phyloP scores from a whole-genome alignment of 1,284 basidiomycete species.

The Rhodofomes roseus region DNA sequence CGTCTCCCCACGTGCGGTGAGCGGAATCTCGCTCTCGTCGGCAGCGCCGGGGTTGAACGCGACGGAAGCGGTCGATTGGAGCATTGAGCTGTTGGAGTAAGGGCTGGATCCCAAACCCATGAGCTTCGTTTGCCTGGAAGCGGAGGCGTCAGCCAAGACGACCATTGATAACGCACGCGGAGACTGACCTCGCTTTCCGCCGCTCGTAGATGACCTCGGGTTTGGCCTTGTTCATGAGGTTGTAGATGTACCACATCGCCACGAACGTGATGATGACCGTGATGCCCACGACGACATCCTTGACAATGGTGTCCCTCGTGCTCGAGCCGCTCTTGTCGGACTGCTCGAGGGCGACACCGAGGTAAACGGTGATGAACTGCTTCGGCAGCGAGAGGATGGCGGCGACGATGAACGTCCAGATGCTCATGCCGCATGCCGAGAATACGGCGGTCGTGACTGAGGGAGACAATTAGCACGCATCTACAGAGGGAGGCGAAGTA shows the following conservation, averaged over 20 bases:
- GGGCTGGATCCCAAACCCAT: constrained; percentile 30
- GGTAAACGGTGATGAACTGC: constrained; percentile 71
- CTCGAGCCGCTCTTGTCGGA: constrained; percentile 33
- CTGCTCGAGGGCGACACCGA: constrained; percentile 62
- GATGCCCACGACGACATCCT: constrained; percentile 56
- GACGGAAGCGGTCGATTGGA: constrained; percentile 25
- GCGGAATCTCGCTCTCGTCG: constrained; percentile 36
- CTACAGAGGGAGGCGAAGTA: background rate
- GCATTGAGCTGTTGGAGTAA: constrained; percentile 23
- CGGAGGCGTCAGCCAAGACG: background rate
- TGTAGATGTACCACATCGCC: constrained; percentile 84
- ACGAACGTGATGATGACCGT: constrained; percentile 70
- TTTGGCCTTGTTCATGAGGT: constrained; percentile 73
- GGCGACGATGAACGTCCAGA: constrained; percentile 68
- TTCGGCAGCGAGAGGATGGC: constrained; percentile 78
- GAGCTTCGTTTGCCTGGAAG: constrained; percentile 45
- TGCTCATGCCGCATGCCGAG: constrained; percentile 75
- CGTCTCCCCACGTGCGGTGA: constrained; percentile 26
- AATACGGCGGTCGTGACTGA: constrained; percentile 71
- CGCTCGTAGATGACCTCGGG: constrained; percentile 70
- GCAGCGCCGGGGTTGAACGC: constrained; percentile 35
- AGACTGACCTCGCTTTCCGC: constrained; percentile 58
- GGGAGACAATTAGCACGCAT: background rate
- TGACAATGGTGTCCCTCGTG: constrained; percentile 55
- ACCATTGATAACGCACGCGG: background rate